Conservation (phyloP, 768 basidiomycete genomes). For the Leccinum uliginosum region DNA sequence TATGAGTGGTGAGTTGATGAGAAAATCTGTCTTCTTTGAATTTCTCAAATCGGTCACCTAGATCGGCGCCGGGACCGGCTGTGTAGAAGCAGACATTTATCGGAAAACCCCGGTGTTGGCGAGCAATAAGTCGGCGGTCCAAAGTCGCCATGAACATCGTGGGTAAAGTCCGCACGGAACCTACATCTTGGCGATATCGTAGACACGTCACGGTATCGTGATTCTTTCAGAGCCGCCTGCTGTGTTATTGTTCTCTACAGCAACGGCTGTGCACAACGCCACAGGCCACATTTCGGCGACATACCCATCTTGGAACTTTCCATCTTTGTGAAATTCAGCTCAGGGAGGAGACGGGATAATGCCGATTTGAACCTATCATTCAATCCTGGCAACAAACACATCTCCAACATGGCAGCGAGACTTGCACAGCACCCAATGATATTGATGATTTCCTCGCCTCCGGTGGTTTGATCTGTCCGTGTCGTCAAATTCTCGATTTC, state of each 20-base stretch:
- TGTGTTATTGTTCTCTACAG: constrained; percentile 11
- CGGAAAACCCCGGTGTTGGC: background rate
- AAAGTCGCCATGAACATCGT: constrained; percentile 10
- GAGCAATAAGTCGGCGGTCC: constrained; percentile 2
- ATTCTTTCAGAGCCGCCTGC: constrained; percentile 3
- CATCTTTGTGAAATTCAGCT: constrained; percentile 4
- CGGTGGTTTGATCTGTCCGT: background rate
- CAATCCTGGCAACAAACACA: background rate
- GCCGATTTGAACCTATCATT: no score
- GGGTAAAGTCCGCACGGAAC: constrained; percentile 4
- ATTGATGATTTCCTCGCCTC: background rate
- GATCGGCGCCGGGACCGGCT: constrained; percentile 4
- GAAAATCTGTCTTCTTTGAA: background rate
- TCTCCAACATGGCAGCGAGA: background rate
- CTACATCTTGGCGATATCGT: constrained; percentile 9
- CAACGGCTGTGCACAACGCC: constrained; percentile 11
- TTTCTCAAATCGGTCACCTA: constrained; percentile 3
- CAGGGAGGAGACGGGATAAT: background rate
- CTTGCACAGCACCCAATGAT: background rate
- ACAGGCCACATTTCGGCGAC: background rate
- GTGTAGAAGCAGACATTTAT: background rate
- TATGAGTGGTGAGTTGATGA: background rate
- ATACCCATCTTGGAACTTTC: constrained; percentile 1
- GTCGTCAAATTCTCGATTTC: background rate
- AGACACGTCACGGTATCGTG: background rate